Evolutionary conservation across 116 monocot genomes (phyloP).

Genomic region (Iris pallida): DNA sequence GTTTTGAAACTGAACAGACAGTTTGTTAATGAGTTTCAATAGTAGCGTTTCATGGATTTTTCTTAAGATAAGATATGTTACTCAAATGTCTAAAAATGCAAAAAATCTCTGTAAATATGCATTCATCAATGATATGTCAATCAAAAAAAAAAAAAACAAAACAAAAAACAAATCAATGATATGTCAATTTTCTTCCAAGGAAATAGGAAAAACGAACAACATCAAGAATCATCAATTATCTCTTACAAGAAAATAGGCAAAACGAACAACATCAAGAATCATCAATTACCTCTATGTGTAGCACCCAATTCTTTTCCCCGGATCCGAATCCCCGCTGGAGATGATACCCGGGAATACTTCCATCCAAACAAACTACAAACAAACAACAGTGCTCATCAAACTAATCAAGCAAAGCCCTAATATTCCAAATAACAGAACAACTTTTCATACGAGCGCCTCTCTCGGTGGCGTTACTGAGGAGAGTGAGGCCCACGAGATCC

Average conservation of each 20-base stretch:
- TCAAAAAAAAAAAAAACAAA: no score
- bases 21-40: no score
- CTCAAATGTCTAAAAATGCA: neutral
- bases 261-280: neutral
- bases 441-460: slow-evolving; percentile 52
- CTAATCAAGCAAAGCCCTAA: neutral
- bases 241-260: neutral
- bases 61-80: neutral
- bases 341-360: slow-evolving; percentile 73
- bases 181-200: neutral
- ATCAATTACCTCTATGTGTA: slow-evolving; percentile 68
- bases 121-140: neutral
- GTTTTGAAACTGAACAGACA: no score
- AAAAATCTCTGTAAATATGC: neutral
- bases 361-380: slow-evolving; percentile 88
- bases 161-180: neutral
- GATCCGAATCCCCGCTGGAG: slow-evolving; percentile 62
- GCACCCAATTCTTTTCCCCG: slow-evolving; percentile 63
- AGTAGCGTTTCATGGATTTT: neutral
- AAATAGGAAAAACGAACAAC: neutral
- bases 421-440: neutral
- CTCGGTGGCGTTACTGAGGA: slow-evolving; percentile 34
- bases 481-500: slow-evolving; percentile 52
- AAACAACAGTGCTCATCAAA: neutral
- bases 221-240: no score